Evolutionary conservation across 371 early-diverging fungal genomes (phyloP), one percentile per base, ranked within the genome.

Genomic region (Mucor indicus): DNA sequence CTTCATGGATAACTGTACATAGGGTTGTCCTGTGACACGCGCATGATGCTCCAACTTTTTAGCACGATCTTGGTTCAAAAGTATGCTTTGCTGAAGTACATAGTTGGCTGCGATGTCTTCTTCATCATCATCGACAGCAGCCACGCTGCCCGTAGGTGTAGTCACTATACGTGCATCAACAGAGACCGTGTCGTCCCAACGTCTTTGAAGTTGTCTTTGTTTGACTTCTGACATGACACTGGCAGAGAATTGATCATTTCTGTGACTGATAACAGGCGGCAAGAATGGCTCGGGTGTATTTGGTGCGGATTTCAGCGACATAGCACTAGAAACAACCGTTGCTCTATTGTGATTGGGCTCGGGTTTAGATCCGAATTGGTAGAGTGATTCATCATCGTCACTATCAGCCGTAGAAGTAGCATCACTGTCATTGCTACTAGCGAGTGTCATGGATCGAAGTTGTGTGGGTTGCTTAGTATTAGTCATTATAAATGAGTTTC

Each of bases 391-490:
- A 19, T 48, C 48, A 19, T 46, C 41, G 32, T 51, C 49, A 12
- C 44, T 45, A 12, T 65, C 63, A 19, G 49, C 64, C 7, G 58
- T 59, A 10, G 63, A 65, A 2, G 56, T 57, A 5, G 55, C 55
- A 12, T 69, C 71, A 22, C 64, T 64, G 1, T 61, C 59, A 35
- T 74, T 71, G 32, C 75, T 75, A 3, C 75, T 75, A 2, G 72
- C 69, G 47, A 55, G 67, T 21, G 64, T 64, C 1, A 58, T 41
- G 13, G 58, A 55, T 44, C 62, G 35, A n/a, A 53, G 41, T 30
- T 56, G 53, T 0, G 49, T 50, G 19, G 27, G 50, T 23, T 48
- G 55, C n/a, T 5, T 33, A 11, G 35, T 15, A n/a, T 13, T 33
- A n/a, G 54, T 31, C 29, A 25, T 19, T 30, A n/a, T 30, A n/a